Evolutionary conservation across 2,329 filamentous ascomycete species (phyloP), one percentile per base, ranked within the genome.

Genomic region (Pseudocercospora fijiensis): DNA sequence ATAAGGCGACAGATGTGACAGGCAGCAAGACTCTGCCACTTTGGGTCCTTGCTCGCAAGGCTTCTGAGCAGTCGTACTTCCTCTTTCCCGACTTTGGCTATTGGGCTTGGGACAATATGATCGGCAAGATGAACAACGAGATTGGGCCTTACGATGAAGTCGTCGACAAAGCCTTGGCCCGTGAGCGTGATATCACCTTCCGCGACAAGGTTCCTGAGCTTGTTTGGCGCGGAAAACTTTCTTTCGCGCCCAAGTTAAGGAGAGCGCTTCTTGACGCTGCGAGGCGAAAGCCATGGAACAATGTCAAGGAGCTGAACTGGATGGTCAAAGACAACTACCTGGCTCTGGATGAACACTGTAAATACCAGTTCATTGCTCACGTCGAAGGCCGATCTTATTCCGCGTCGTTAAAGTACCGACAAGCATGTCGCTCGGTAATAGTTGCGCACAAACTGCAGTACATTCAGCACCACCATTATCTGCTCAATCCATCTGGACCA

Each of bases 41-140:
- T 10, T 84, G 82, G 82, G 65, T 69, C 3, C 62, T 69, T 33
- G 69, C 70, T 8, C 58, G 66, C 6, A 63, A 67, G 45, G 67
- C 69, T 75, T 55, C 74, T 67, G 37, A 76, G n/a, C 76, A 81
- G 33, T 71, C 71, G 7, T 71, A 76, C 13, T 84, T 82, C 81
- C 73, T 84, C 18, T 81, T 84, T 73, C 82, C 82, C 0, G 82
- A 84, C 65, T 84, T 84, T 64, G 81, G 80, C 27, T 83, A 81
- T 72, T 84, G 81, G 80, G 77, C 79, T 4, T 83, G 79, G 22
- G 76, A 80, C 22, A 77, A 83, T 52, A 80, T 79, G 59, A 82
- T 82, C 76, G 83, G 81, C 72, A 78, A 72, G 20, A 52, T 63
- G 53, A 68, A 69, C 52, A 70, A 71, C 53, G 61, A 70, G 57